Evolutionary conservation across 2,329 filamentous ascomycete genomes (phyloP).

Genomic region (Diaporthe citri): DNA sequence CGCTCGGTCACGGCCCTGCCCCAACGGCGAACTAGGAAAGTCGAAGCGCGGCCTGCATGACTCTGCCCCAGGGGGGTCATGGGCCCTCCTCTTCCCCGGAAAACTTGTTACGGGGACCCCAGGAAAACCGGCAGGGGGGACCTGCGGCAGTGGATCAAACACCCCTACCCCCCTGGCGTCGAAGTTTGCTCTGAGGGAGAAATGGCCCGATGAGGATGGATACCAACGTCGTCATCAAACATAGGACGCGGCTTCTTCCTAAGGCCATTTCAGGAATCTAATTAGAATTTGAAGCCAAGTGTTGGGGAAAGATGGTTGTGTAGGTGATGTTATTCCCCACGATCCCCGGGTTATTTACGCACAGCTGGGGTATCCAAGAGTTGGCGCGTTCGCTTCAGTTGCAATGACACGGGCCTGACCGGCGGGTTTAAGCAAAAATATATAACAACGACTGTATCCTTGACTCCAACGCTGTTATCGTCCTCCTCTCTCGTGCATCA

Average conservation of each 20-base stretch:
- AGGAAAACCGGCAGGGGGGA: conserved; percentile 15
- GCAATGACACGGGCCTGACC: conserved; percentile 9
- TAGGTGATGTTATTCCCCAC: neutral
- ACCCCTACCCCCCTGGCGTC: neutral
- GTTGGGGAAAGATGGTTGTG: neutral
- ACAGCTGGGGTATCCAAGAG: conserved; percentile 27
- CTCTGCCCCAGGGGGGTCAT: neutral
- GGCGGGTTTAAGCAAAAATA: neutral
- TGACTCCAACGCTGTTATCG: neutral
- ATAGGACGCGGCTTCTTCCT: neutral
- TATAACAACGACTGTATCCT: conserved; percentile 15
- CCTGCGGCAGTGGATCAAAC: conserved; percentile 21
- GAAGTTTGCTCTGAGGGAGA: neutral
- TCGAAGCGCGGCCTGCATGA: conserved; percentile 18
- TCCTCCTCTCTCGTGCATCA: conserved; percentile 12
- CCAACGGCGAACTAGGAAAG: neutral
- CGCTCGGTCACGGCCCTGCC: neutral
- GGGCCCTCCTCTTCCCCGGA: conserved; percentile 21
- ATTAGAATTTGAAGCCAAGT: conserved; percentile 20
- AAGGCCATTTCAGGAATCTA: neutral
- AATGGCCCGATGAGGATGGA: conserved; percentile 19
- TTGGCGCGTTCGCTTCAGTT: conserved; percentile 4
- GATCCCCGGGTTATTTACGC: conserved; percentile 12
- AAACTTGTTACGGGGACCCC: conserved; percentile 28
- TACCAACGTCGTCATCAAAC: conserved; percentile 16